Evolutionary conservation across 202 grass and related monocot genomes (phyloP).

Genomic region (Schoenoplectus tabernaemontani): DNA sequence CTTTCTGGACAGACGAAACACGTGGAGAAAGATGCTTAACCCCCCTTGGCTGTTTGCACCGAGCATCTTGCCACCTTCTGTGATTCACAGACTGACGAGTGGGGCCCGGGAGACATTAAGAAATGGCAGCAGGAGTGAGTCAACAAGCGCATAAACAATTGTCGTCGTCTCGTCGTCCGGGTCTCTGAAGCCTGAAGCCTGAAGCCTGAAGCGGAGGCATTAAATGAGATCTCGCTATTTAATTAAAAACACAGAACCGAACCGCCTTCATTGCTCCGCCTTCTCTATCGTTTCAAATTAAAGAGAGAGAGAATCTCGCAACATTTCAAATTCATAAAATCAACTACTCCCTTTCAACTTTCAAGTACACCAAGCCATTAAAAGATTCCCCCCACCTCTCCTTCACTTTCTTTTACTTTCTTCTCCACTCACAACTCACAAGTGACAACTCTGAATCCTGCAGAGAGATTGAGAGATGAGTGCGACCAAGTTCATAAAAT

Average conservation of each 20-base stretch:
- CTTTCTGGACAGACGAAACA: not conserved
- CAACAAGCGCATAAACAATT: not conserved
- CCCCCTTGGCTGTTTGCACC: not conserved
- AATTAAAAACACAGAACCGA: not conserved
- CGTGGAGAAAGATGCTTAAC: not conserved
- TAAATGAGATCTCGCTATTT: not conserved
- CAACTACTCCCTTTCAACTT: not conserved
- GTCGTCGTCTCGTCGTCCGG: not conserved
- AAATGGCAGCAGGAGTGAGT: not conserved
- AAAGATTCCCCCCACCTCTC: not conserved
- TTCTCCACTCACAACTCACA: not conserved
- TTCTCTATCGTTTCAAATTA: constrained; percentile 22
- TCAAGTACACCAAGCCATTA: constrained; percentile 17
- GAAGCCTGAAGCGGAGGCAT: not conserved
- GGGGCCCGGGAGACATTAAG: not conserved
- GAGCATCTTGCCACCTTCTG: not conserved
- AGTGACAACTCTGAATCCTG: not conserved
- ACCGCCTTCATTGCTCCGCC: not conserved
- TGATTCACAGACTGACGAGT: not conserved
- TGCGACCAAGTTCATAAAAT: constrained; percentile 57
- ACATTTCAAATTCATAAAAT: constrained; percentile 27
- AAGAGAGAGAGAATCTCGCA: constrained; percentile 17
- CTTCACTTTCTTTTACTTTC: not conserved
- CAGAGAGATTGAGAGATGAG: constrained; percentile 30
- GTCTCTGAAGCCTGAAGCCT: not conserved